phyloP scores from a whole-genome alignment of 2,329 filamentous ascomycete species.

The Grosmannia serpens region DNA sequence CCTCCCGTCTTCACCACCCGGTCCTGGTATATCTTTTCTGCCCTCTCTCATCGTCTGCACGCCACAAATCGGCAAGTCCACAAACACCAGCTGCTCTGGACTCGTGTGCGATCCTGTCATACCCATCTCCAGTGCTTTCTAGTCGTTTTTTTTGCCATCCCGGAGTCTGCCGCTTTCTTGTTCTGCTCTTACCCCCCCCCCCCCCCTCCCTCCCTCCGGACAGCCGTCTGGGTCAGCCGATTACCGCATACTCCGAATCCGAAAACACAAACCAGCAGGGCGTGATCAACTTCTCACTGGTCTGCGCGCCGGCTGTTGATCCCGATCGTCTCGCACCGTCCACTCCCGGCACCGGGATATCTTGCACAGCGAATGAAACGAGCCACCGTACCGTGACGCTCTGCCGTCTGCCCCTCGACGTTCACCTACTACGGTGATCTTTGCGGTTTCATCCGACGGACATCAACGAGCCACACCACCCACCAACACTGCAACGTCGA shows the following conservation, averaged over 20 bases:
- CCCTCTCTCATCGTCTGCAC: background rate
- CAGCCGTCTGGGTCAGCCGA: background rate
- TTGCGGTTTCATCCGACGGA: background rate
- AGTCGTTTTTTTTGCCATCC: background rate
- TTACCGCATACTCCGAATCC: background rate
- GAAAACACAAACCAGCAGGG: background rate
- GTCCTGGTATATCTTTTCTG: background rate
- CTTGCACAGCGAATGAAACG: background rate
- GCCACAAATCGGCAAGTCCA: background rate
- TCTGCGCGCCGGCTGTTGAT: no score
- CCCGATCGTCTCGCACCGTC: background rate
- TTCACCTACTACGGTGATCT: background rate
- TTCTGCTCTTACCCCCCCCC: background rate
- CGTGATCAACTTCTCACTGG: no score
- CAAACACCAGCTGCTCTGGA: background rate
- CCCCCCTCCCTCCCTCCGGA: no score
- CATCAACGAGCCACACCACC: background rate
- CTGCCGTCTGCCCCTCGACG: background rate
- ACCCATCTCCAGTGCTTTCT: background rate
- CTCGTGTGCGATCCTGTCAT: background rate
- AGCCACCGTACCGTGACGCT: constrained; percentile 1
- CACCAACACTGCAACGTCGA: background rate
- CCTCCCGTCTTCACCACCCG: background rate
- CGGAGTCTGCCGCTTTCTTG: background rate
- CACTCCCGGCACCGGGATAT: background rate